Conservation (phyloP, 345 rosid species). For the Arabidopsis arenosa region DNA sequence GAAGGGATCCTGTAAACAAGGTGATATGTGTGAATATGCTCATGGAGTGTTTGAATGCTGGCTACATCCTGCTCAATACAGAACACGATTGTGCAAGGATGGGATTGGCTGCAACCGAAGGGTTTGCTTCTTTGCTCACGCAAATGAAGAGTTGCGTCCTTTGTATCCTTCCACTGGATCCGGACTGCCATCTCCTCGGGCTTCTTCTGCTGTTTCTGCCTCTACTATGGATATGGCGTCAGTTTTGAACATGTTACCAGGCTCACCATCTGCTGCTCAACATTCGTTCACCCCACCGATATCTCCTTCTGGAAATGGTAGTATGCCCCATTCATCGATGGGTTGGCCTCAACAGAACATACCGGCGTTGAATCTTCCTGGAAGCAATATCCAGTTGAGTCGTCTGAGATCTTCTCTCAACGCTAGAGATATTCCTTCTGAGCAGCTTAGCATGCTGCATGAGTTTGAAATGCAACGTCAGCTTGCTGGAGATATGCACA, state of each 20-base stretch:
- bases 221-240: constrained; percentile 88
- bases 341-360: constrained; percentile 91
- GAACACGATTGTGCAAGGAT: constrained; percentile 90
- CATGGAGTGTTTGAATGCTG: constrained; percentile 76
- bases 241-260: constrained; percentile 75
- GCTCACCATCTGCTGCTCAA: constrained; percentile 79
- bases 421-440: constrained; percentile 76
- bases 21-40: constrained; percentile 58
- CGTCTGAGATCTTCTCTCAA: constrained; percentile 86
- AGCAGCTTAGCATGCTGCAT: constrained; percentile 59
- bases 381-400: constrained; percentile 80
- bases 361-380: constrained; percentile 82
- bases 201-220: constrained; percentile 47
- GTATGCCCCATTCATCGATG: constrained; percentile 59
- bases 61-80: constrained; percentile 94
- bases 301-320: constrained; percentile 86
- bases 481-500: constrained; percentile 61
- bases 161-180: constrained; percentile 88
- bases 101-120: constrained; percentile 83
- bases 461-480: constrained; percentile 73
- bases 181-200: constrained; percentile 83
- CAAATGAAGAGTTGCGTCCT: constrained; percentile 81
- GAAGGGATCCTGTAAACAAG: constrained; percentile 70
- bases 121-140: constrained; percentile 96
- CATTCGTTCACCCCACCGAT: constrained; percentile 79